phyloP scores from a whole-genome alignment of 768 basidiomycete species.

The Coprinopsis sp. region DNA sequence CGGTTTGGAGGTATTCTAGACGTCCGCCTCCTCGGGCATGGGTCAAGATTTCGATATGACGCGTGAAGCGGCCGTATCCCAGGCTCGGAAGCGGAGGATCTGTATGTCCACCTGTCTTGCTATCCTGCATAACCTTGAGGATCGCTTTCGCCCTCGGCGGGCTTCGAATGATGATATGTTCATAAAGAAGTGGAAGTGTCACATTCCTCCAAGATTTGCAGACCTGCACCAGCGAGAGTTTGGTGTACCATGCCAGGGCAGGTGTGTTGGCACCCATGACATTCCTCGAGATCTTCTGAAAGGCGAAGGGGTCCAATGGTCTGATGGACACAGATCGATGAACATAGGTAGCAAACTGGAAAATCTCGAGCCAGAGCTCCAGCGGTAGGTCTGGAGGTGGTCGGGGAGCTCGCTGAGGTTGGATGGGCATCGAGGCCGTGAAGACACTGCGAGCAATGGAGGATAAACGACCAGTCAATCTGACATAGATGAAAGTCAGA shows the following conservation, averaged over 20 bases:
- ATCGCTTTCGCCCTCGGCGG: conserved; percentile 36
- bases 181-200: conserved; percentile 40
- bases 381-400: conserved; percentile 37
- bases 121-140: conserved; percentile 30
- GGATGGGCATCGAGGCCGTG: conserved; percentile 13
- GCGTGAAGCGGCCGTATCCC: conserved; percentile 42
- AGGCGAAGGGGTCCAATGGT: conserved; percentile 43
- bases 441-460: conserved; percentile 22
- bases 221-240: conserved; percentile 45
- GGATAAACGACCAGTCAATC: conserved; percentile 9
- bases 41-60: conserved; percentile 45
- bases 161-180: conserved; percentile 43
- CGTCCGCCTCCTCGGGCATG: conserved; percentile 37
- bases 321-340: conserved; percentile 38
- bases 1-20: conserved; percentile 33
- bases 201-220: conserved; percentile 43
- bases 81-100: conserved; percentile 3
- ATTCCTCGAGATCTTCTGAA: conserved; percentile 36
- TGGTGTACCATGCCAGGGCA: conserved; percentile 42
- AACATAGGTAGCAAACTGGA: conserved; percentile 50
- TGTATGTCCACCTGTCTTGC: conserved; percentile 11
- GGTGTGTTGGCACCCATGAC: conserved; percentile 46
- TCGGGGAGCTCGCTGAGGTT: conserved; percentile 7
- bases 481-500: conserved; percentile 7
- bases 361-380: conserved; percentile 54